These are phyloP conservation scores for Salvia rosmarinus DNA, from an alignment of 257 asterid genomes.

Conservation along the genomic window DNA sequence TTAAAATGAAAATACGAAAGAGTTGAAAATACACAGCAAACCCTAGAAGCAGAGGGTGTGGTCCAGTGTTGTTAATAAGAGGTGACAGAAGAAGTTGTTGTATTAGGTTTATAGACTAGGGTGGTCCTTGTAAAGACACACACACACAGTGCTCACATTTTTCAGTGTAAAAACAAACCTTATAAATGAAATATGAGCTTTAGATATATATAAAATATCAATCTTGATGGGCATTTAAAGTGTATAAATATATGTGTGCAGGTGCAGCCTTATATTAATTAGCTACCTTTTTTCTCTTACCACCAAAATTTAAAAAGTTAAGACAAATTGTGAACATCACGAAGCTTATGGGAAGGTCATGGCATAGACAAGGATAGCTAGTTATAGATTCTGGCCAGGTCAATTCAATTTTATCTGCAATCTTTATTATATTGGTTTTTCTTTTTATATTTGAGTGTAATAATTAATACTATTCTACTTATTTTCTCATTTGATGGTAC, in stretches of 20 bases:
- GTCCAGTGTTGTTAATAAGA: conserved; percentile 31
- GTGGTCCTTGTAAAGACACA: conserved; percentile 31
- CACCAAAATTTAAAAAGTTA: neutral
- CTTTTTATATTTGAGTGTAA: neutral
- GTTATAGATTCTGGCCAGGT: conserved; percentile 19
- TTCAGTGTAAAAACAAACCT: neutral
- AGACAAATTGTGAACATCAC: conserved; percentile 23
- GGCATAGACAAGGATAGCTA: conserved; percentile 15
- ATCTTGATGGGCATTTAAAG: conserved; percentile 19
- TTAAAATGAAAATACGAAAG: neutral
- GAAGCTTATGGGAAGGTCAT: conserved; percentile 11
- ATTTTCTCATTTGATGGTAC: too few relatives aligned
- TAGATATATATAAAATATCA: neutral
- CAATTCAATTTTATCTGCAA: neutral
- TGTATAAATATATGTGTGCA: conserved; percentile 14
- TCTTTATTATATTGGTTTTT: neutral
- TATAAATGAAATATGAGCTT: neutral
- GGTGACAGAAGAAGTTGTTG: conserved; percentile 32
- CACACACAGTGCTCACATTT: conserved; percentile 13
- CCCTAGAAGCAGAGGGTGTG: conserved; percentile 29
- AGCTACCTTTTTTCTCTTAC: neutral
- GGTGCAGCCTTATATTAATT: conserved; percentile 23
- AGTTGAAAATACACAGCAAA: conserved; percentile 16
- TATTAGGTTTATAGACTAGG: conserved; percentile 33
- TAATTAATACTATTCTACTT: too few relatives aligned